Percentiles rank a stretch among this genome's conserved stretches.
Conservation (phyloP, 208 protist genomes). For the Giardia muris region DNA sequence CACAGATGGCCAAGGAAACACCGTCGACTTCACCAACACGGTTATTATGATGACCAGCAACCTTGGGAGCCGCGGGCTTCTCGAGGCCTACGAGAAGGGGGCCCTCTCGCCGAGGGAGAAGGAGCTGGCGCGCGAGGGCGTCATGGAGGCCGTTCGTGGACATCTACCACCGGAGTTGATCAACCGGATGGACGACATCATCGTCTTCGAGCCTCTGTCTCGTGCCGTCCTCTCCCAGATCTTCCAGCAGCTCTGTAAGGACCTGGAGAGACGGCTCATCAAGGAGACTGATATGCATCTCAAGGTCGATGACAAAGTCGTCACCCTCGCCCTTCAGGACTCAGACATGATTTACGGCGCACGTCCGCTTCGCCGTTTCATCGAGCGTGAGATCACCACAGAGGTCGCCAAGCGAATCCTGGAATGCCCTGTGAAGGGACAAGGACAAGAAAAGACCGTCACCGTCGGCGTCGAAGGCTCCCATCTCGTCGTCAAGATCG, state of each 20-base stretch:
- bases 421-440: no score
- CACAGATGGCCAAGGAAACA: conserved; percentile 79
- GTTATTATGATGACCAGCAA: conserved; percentile 92
- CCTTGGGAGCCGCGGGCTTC: conserved; percentile 51
- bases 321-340: neutral
- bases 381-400: conserved; percentile 31
- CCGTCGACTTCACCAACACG: conserved; percentile 85
- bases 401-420: no score
- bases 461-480: no score
- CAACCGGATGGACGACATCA: conserved; percentile 30
- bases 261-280: neutral
- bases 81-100: neutral
- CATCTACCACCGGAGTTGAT: conserved; percentile 22
- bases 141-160: neutral
- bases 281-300: neutral
- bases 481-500: no score
- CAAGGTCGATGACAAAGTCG: neutral
- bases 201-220: conserved; percentile 29
- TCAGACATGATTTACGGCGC: conserved; percentile 20
- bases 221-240: neutral
- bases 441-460: no score
- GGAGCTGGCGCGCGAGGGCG: neutral
- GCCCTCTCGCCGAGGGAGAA: neutral
- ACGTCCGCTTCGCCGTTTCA: conserved; percentile 24
- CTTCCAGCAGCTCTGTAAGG: neutral